Evolutionary conservation across 2,329 filamentous ascomycete species (phyloP).

Genomic region (Botrytis sinoallii): DNA sequence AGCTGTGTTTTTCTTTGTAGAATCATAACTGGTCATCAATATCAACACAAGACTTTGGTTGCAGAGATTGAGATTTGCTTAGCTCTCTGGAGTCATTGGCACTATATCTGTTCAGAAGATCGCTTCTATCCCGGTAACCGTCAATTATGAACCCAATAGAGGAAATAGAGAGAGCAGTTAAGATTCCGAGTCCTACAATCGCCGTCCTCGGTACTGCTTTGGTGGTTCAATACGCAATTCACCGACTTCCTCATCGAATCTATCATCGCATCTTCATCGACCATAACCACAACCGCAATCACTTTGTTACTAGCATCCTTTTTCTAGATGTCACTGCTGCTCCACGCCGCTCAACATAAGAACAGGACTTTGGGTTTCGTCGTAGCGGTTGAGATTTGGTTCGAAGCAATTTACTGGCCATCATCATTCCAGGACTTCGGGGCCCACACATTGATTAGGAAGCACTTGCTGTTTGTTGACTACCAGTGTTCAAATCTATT

Average conservation of each 20-base stretch:
- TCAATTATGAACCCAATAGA: background rate
- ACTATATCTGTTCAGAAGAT: background rate
- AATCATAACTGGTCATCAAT: background rate
- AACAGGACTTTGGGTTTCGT: background rate
- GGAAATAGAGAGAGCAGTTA: background rate
- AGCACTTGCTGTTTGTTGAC: background rate
- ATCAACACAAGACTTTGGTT: background rate
- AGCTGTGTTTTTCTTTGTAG: background rate
- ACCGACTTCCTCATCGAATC: background rate
- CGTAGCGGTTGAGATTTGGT: background rate
- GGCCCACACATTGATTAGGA: background rate
- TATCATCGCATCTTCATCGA: background rate
- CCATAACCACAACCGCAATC: background rate
- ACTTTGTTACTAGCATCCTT: background rate
- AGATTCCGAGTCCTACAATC: background rate
- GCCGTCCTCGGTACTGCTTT: background rate
- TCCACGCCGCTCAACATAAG: background rate
- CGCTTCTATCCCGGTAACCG: background rate
- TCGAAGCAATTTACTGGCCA: background rate
- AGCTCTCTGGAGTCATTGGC: background rate
- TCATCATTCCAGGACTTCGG: background rate
- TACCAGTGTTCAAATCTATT: background rate
- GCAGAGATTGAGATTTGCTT: background rate
- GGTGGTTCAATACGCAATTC: background rate
- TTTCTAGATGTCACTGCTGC: background rate